A percentile compares a stretch with the other conserved stretches of the same genome.
Evolutionary conservation across 1,284 basidiomycete genomes (phyloP).

Genomic region (Melampsora occidentalis): DNA sequence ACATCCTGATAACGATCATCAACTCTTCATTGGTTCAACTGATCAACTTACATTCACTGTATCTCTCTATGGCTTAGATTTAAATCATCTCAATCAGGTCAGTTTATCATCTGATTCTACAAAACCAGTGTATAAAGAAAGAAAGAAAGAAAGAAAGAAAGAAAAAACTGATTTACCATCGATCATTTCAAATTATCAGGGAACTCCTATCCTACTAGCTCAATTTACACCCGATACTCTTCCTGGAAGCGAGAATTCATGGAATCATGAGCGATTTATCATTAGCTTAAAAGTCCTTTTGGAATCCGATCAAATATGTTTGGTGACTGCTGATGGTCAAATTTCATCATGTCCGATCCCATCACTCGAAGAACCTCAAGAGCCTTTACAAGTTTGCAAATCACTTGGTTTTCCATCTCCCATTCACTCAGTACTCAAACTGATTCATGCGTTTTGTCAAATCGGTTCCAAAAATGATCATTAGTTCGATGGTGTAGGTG

Average conservation of each 20-base stretch:
- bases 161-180: not conserved
- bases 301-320: slow-evolving; percentile 37
- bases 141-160: too few relatives aligned
- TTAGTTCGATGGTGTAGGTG: slow-evolving; percentile 47
- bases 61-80: not conserved
- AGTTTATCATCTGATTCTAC: not conserved
- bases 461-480: too few relatives aligned
- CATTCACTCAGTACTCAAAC: not conserved
- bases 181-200: not conserved
- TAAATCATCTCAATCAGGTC: not conserved
- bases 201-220: not conserved
- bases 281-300: slow-evolving; percentile 22
- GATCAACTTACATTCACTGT: not conserved
- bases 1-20: not conserved
- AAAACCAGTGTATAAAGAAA: not conserved
- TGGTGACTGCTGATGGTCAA: slow-evolving; percentile 35
- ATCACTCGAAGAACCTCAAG: not conserved
- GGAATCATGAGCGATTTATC: slow-evolving; percentile 2
- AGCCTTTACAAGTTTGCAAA: not conserved
- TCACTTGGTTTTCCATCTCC: not conserved
- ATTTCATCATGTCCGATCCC: slow-evolving; percentile 31
- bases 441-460: not conserved
- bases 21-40: not conserved
- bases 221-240: not conserved
- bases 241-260: not conserved